phyloP scores from a whole-genome alignment of 208 protist species.

The Crithidia bombi region DNA sequence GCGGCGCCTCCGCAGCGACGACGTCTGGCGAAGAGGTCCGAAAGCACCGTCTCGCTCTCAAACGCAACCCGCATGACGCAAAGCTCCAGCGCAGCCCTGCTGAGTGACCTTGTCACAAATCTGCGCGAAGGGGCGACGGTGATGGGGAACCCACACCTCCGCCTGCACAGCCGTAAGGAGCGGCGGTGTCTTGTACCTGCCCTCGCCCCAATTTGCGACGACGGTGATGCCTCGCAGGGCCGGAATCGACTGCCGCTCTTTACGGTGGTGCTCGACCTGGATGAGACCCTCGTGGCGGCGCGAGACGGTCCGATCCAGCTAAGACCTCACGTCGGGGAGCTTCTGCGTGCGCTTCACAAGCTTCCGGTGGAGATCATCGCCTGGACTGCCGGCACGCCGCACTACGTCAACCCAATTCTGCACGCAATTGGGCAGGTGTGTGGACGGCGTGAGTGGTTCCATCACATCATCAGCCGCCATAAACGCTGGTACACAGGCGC shows the following conservation, averaged over 20 bases:
- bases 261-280: slow-evolving; percentile 80
- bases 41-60: slow-evolving; percentile 18
- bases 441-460: slow-evolving; percentile 66
- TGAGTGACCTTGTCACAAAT: slow-evolving; percentile 16
- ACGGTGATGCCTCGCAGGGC: too few species aligned
- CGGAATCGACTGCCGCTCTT: slow-evolving; percentile 28
- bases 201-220: not conserved
- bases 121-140: slow-evolving; percentile 8
- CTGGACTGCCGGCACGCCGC: slow-evolving; percentile 66
- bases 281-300: slow-evolving; percentile 80
- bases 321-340: slow-evolving; percentile 54
- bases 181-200: slow-evolving; percentile 28
- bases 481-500: slow-evolving; percentile 56
- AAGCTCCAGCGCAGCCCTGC: slow-evolving; percentile 21
- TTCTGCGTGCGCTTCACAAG: slow-evolving; percentile 56
- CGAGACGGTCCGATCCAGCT: slow-evolving; percentile 57
- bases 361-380: slow-evolving; percentile 78
- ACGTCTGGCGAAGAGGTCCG: slow-evolving; percentile 40
- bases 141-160: not conserved
- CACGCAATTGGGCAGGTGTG: slow-evolving; percentile 47
- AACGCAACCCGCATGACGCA: slow-evolving; percentile 14
- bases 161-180: not conserved
- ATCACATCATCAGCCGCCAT: slow-evolving; percentile 83
- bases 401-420: slow-evolving; percentile 76
- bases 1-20: slow-evolving; percentile 15